Conservation (phyloP, 164 flowering plant genomes). For the Saururus chinensis region DNA sequence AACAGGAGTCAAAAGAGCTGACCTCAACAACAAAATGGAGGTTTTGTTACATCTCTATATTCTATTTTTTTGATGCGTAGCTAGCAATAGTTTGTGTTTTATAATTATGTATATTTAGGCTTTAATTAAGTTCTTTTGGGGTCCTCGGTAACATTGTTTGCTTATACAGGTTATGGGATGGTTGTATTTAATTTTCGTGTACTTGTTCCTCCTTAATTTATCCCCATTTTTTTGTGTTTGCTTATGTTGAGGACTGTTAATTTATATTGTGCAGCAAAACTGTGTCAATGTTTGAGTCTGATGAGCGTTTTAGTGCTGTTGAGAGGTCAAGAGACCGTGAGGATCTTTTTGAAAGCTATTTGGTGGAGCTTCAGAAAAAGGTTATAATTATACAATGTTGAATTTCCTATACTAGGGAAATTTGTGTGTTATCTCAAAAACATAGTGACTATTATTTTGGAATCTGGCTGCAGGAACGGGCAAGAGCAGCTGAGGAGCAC, state of each 20-base stretch:
- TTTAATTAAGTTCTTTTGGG: too few species aligned
- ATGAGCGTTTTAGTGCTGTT: constrained; percentile 89
- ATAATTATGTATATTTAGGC: too few species aligned
- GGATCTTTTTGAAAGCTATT: constrained; percentile 72
- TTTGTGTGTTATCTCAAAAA: neutral
- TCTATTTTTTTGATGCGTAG: too few species aligned
- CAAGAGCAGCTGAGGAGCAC: constrained; percentile 79
- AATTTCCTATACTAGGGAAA: neutral
- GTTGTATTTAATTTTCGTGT: too few species aligned
- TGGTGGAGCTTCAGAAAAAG: constrained; percentile 79
- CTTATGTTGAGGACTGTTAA: neutral
- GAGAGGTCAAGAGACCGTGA: constrained; percentile 84
- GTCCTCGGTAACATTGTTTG: too few species aligned
- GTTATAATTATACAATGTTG: constrained; percentile 14
- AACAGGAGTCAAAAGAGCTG: constrained; percentile 82
- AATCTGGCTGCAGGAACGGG: constrained; percentile 53
- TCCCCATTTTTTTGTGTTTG: neutral
- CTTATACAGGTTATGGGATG: too few species aligned
- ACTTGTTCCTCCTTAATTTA: too few species aligned
- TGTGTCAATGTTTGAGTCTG: constrained; percentile 68
- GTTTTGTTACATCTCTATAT: constrained; percentile 19
- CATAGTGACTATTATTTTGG: neutral
- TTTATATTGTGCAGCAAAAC: constrained; percentile 50
- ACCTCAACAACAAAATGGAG: constrained; percentile 85
- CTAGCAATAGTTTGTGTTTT: too few species aligned